Evolutionary conservation across 1,139 yeast genomes (phyloP).

Genomic region (Hemisphaericaspora xylofermentans): DNA sequence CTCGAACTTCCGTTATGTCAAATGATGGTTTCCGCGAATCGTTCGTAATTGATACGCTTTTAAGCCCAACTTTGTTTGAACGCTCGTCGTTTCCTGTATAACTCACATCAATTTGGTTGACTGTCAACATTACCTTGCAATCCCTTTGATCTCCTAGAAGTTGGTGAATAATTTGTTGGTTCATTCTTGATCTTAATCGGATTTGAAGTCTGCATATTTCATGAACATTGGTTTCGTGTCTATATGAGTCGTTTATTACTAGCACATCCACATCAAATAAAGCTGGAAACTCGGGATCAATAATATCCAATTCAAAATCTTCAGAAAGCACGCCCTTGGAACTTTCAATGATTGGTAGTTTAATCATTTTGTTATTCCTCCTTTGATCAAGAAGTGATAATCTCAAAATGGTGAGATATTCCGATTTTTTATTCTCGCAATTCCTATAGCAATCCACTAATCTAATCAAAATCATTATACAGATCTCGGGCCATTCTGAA

Average conservation of each 20-base stretch:
- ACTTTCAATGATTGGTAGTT: neutral
- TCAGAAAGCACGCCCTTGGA: neutral
- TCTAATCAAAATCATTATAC: slow-evolving; percentile 11
- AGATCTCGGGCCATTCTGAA: slow-evolving; percentile 11
- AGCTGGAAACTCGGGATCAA: slow-evolving; percentile 11
- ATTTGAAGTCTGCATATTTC: slow-evolving; percentile 24
- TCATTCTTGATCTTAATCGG: slow-evolving; percentile 14
- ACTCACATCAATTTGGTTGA: slow-evolving; percentile 16
- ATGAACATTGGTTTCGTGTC: slow-evolving; percentile 17
- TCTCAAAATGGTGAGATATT: slow-evolving; percentile 13
- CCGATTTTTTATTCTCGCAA: slow-evolving; percentile 6
- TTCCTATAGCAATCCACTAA: slow-evolving; percentile 14
- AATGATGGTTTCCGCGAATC: slow-evolving; percentile 7
- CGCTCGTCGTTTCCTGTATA: slow-evolving; percentile 10
- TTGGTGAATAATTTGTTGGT: slow-evolving; percentile 11
- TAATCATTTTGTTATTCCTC: neutral
- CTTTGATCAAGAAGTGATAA: slow-evolving; percentile 9
- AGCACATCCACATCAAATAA: slow-evolving; percentile 17
- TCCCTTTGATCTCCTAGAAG: slow-evolving; percentile 13
- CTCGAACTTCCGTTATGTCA: slow-evolving; percentile 5
- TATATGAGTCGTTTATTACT: slow-evolving; percentile 13
- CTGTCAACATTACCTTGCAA: slow-evolving; percentile 11
- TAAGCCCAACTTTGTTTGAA: slow-evolving; percentile 10
- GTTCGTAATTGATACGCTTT: slow-evolving; percentile 12
- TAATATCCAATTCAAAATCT: slow-evolving; percentile 4